phyloP scores from a whole-genome alignment of 176 grass and related monocot genomes.

The Bolboschoenus planiculmis region DNA sequence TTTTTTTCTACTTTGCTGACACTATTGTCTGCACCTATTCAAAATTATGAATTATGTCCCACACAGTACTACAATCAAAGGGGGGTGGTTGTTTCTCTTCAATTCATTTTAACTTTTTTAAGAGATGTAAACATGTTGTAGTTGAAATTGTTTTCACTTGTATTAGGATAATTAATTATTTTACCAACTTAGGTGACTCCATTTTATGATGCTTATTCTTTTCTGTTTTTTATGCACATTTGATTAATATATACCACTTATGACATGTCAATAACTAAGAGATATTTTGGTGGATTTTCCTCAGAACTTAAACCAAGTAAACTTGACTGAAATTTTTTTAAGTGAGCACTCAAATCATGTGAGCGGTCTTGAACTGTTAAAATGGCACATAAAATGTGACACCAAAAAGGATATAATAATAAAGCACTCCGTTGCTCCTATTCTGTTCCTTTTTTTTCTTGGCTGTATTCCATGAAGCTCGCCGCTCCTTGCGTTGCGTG shows the following conservation, averaged over 20 bases:
- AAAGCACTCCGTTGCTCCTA: background rate
- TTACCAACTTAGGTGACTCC: background rate
- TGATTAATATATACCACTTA: background rate
- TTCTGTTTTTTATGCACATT: background rate
- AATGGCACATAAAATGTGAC: no score
- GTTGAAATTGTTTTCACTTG: background rate
- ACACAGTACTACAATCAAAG: background rate
- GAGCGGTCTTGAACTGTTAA: background rate
- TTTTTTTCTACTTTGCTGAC: slow-evolving; percentile 1
- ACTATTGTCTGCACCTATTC: background rate
- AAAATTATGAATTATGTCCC: slow-evolving; percentile 14
- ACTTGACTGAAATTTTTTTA: background rate
- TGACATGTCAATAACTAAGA: background rate
- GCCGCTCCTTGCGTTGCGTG: background rate
- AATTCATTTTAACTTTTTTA: background rate
- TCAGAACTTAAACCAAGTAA: background rate
- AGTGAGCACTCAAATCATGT: background rate
- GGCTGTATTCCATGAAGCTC: background rate
- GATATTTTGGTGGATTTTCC: background rate
- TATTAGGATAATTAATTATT: background rate
- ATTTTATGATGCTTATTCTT: background rate
- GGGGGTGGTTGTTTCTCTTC: slow-evolving; percentile 5
- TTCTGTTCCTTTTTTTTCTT: background rate
- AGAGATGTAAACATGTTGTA: background rate
- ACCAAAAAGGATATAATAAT: background rate